These are phyloP conservation scores for Trichoderma reesei DNA, from an alignment of 495 filamentous ascomycete genomes.

Conservation along the genomic window DNA sequence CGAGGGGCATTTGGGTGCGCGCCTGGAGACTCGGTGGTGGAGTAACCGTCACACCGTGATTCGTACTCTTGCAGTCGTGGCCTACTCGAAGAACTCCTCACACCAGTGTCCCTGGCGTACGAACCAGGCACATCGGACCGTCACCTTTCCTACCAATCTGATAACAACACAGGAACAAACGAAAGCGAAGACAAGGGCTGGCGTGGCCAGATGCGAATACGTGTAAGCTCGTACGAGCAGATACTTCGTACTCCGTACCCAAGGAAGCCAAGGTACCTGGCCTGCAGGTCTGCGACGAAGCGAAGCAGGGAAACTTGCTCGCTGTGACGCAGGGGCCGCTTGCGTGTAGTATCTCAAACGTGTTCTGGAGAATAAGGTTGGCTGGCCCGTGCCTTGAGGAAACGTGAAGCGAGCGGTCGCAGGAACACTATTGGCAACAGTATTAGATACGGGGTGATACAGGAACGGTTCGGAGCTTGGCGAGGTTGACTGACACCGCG, in stretches of 20 bases:
- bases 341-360: not conserved
- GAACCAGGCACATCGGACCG: not conserved
- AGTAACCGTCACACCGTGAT: slow-evolving; percentile 1
- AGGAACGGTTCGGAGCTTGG: not conserved
- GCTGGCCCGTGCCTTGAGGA: not conserved
- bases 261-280: not conserved
- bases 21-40: not conserved
- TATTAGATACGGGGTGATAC: not conserved
- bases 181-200: not conserved
- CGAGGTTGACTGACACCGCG: not conserved
- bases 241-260: no score
- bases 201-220: no score
- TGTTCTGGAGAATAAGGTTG: not conserved
- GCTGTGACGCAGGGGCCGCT: not conserved
- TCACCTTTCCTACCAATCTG: not conserved
- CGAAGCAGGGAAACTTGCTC: not conserved
- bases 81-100: not conserved
- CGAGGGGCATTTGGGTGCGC: not conserved
- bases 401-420: not conserved
- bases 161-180: not conserved
- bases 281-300: not conserved
- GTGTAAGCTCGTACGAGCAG: no score
- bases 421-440: not conserved
- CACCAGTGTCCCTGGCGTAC: not conserved
- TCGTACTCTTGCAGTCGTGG: not conserved